Base-by-base conservation (phyloP, 352 stramenopile species). In the Globisporangium paddicum region DNA sequence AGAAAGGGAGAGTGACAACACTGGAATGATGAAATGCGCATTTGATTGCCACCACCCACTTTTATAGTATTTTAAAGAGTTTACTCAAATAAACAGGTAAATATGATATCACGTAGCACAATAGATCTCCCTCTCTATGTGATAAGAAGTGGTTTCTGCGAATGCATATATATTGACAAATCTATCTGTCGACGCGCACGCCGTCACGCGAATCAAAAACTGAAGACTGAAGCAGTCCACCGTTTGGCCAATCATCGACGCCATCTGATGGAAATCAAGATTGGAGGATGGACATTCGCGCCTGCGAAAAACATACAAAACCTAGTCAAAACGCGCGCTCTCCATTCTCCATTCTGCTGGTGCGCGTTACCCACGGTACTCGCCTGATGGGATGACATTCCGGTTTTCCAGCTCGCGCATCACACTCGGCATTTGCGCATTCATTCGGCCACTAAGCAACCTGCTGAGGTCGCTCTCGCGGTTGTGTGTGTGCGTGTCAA, bases 191-290 rank as follows among this genome's bases (percentile, higher is more conserved):
- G 52, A 58, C 52, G 52, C 52, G 52, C 52, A 58, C 37, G 19
- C 52, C 25, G 52, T 58, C 52, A 58, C 52, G 21, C 52, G 52
- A 58, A 58, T 58, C 52, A 50, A 46, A 50, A 49, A 37, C 52
- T 58, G 52, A 58, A 58, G n/a, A n/a, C n/a, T n/a, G n/a, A n/a
- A n/a, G 52, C 38, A 38, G 52, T 58, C 28, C 19, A 21, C 11
- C 1, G 52, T 58, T 58, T 58, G 52, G 2, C 52, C 52, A 58
- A 58, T 58, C 52, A 50, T 18, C 40, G 51, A 40, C 35, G 23
- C 51, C 51, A 58, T 38, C 40, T 50, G 38, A 58, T 50, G 6
- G 23, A 21, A 21, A 49, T 10, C 23, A 49, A 18, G 46, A 57
- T 55, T 35, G 6, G 21, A 58, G 14, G 49, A 45, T 28, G 49